These are phyloP conservation scores for Moringa oleifera DNA, from an alignment of 345 rosid species.

Conservation along the genomic window DNA sequence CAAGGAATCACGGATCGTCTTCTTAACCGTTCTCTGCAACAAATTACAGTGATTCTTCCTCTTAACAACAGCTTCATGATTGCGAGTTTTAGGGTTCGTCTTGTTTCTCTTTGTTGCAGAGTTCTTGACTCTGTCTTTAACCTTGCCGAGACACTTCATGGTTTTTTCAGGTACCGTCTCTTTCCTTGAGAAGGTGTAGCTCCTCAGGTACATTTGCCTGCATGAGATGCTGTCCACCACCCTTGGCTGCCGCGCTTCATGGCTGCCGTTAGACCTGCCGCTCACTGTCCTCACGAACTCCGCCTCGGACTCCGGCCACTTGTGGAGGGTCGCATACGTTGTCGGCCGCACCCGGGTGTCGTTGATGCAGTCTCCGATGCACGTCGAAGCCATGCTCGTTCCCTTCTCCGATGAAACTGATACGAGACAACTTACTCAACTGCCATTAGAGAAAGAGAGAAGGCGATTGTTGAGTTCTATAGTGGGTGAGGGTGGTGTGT, in stretches of 20 bases:
- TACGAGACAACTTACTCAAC: no score
- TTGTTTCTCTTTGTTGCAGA: neutral
- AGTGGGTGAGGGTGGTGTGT: no score
- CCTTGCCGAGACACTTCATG: constrained; percentile 24
- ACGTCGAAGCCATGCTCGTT: no score
- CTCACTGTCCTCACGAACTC: constrained; percentile 23
- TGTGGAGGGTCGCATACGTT: constrained; percentile 25
- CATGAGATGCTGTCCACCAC: constrained; percentile 39
- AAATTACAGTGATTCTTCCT: neutral
- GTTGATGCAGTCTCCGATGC: constrained; percentile 3
- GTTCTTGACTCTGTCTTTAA: constrained; percentile 11
- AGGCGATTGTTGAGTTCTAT: no score
- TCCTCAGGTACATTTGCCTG: constrained; percentile 46
- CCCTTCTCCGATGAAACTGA: no score
- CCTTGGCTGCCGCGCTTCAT: constrained; percentile 4
- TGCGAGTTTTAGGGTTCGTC: no score
- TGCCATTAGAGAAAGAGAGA: no score
- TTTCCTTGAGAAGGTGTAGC: constrained; percentile 40
- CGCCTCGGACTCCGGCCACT: constrained; percentile 23
- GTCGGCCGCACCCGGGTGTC: constrained; percentile 18
- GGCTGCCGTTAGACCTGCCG: neutral
- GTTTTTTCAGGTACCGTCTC: constrained; percentile 29
- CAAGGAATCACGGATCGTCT: neutral
- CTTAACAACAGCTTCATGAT: no score
- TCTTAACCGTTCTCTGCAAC: neutral